phyloP scores from a whole-genome alignment of 495 filamentous ascomycete genomes.

The Elaphomyces granulatus region DNA sequence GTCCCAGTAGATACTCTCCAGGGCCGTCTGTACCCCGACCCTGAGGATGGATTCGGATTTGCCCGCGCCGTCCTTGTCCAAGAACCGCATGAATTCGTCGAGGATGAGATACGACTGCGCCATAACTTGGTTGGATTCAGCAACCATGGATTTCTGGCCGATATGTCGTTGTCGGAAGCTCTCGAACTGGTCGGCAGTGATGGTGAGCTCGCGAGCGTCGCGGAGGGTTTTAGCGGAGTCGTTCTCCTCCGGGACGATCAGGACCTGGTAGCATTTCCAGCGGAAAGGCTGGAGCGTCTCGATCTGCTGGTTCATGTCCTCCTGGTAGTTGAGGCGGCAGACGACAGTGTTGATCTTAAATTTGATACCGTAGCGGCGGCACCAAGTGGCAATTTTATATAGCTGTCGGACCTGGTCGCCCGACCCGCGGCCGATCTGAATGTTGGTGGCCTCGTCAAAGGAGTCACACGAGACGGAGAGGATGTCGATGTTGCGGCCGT shows the following conservation, averaged over 20 bases:
- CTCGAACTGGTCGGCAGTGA: conserved; percentile 34
- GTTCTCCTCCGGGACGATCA: conserved; percentile 42
- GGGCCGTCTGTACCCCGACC: conserved; percentile 35
- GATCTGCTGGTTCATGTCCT: conserved; percentile 40
- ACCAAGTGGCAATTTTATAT: conserved; percentile 29
- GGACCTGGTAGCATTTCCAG: conserved; percentile 46
- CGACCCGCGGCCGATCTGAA: conserved; percentile 35
- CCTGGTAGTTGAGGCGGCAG: conserved; percentile 32
- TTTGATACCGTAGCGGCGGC: conserved; percentile 31
- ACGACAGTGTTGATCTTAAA: conserved; percentile 50
- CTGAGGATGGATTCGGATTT: conserved; percentile 32
- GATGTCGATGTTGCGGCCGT: conserved; percentile 37
- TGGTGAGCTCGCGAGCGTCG: conserved; percentile 33
- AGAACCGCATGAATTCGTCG: conserved; percentile 41
- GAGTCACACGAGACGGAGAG: conserved; percentile 43
- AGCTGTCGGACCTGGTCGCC: conserved; percentile 33
- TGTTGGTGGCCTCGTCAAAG: conserved; percentile 41
- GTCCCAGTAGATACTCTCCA: conserved; percentile 38
- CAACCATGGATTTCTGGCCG: conserved; percentile 28
- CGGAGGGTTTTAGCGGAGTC: conserved; percentile 29
- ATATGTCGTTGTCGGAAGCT: conserved; percentile 34
- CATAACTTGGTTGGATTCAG: conserved; percentile 41
- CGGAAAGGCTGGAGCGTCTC: conserved; percentile 33
- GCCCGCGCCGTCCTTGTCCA: conserved; percentile 30
- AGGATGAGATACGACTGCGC: conserved; percentile 36